Conservation (phyloP, 148 eudicot species). For the Rheum nobile region DNA sequence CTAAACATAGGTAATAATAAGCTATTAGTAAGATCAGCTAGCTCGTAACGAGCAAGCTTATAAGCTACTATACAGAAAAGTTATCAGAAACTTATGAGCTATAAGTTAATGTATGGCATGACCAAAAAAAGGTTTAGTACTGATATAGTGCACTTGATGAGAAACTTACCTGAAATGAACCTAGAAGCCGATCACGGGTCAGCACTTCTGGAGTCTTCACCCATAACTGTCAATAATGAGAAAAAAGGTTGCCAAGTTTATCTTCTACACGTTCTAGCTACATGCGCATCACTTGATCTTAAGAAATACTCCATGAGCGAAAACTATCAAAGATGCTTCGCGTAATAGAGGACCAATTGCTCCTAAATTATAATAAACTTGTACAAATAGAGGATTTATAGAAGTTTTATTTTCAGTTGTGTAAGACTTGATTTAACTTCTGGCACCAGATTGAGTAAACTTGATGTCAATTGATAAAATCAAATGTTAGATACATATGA, state of each 20-base stretch:
- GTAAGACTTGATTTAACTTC: too few species aligned
- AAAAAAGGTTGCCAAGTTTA: background rate
- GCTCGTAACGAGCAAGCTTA: background rate
- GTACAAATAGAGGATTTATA: too few species aligned
- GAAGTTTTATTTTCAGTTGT: too few species aligned
- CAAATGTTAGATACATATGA: too few species aligned
- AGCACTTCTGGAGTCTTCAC: constrained; percentile 91
- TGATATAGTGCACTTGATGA: background rate
- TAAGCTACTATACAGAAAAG: background rate
- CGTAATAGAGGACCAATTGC: too few species aligned
- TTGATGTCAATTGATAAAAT: background rate
- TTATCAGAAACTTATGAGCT: background rate
- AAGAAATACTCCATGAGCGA: background rate
- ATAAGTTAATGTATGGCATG: background rate
- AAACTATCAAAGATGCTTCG: background rate
- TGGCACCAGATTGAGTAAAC: background rate
- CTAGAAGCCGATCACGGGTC: constrained; percentile 92
- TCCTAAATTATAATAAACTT: too few species aligned
- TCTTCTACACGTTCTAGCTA: background rate
- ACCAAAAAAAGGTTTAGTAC: too few species aligned
- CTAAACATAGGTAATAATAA: too few species aligned
- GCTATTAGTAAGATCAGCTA: too few species aligned
- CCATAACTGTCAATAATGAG: constrained; percentile 53
- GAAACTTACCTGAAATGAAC: constrained; percentile 65
- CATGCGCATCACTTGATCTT: background rate